Evolutionary conservation across 345 rosid species (phyloP), one percentile per base, ranked within the genome.

Genomic region (Erodium maritimum): DNA sequence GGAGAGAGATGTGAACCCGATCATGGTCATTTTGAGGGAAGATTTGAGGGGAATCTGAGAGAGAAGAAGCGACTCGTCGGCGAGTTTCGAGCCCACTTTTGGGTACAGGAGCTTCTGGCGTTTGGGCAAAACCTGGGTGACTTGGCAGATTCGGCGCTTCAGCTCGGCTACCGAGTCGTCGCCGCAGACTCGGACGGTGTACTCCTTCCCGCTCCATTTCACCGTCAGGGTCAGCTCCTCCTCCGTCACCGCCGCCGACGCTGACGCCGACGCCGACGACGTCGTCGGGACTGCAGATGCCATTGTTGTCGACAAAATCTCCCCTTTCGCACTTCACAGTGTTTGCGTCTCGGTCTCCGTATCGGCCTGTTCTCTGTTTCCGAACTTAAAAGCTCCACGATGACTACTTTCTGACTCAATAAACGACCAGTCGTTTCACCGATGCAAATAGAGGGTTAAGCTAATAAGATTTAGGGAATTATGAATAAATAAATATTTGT

Each of bases 91-190:
- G 46, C 91, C 94, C 63, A 83, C 73, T 73, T 93, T 89, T 6
- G 99, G 96, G 68, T 87, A 93, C 37, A 93, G 89, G 66, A 93
- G 96, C 80, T 93, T 93, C 74, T 93, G 99, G 34, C 96, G 77
- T 67, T 87, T 87, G 48, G 96, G 99, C 51, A 89, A 68, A 62
- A 93, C 96, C 61, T 73, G 80, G 34, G 95, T 85, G 71, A 83
- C 73, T 61, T 88, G 71, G 75, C 94, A 93, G 60, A 93, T 87
- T 59, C 96, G 78, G 60, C 91, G 96, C 66, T 93, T 93, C 77
- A 93, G 59, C 73, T 89, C 99, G 17, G 88, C 89, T 6, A 93
- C 95, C 0, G 95, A 85, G 63, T 86, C 99, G 62, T 88, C 94
- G 17, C 81, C 88, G 68, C 95, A 89, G 67, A 85, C 85, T 55